These are phyloP conservation scores for Cyclotella baltica DNA, from an alignment of 108 stramenopile genomes.

Conservation along the genomic window DNA sequence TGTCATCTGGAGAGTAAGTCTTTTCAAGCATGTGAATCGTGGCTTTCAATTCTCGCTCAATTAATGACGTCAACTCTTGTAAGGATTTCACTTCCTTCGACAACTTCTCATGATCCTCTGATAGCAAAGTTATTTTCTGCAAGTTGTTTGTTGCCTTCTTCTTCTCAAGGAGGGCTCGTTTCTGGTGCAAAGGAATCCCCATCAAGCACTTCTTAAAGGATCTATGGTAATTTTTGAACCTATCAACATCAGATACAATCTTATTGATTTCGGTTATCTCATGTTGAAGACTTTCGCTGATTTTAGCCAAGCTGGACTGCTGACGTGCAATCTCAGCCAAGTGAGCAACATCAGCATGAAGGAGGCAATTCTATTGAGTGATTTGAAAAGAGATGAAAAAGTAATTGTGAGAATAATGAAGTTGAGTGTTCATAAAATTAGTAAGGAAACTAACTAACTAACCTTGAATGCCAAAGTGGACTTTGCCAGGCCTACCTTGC, in stretches of 20 bases:
- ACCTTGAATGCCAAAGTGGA: neutral
- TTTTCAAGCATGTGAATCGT: neutral
- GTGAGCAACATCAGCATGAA: neutral
- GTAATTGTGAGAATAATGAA: neutral
- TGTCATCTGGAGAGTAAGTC: neutral
- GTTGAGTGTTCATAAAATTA: neutral
- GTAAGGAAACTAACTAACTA: neutral
- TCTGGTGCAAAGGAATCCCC: neutral
- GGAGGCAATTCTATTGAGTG: neutral
- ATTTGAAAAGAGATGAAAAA: neutral
- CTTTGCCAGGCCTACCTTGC: neutral
- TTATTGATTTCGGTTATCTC: neutral
- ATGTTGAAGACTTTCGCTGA: neutral
- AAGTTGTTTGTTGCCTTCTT: neutral
- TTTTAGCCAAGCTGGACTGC: neutral
- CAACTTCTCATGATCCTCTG: neutral
- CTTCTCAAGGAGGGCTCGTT: neutral
- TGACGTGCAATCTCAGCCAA: neutral
- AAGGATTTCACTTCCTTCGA: neutral
- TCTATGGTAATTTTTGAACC: neutral
- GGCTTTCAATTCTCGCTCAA: neutral
- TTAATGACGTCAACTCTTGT: neutral
- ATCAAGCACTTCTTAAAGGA: neutral
- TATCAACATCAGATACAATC: neutral
- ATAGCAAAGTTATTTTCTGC: neutral